Base-by-base conservation (phyloP, 768 basidiomycete genomes). In the Leccinum variicolor region DNA sequence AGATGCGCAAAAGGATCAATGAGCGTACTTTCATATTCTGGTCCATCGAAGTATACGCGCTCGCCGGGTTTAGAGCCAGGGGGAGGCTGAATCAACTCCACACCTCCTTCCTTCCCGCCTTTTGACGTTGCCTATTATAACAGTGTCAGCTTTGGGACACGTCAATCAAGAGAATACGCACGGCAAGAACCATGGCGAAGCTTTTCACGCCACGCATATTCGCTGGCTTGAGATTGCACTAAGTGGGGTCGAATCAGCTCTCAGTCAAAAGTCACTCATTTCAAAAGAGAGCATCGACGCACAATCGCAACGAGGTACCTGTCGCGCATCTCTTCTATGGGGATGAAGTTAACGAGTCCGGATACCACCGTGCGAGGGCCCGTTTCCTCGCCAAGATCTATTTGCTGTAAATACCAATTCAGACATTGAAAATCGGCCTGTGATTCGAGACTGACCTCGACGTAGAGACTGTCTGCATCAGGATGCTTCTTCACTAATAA, bases 171-270 rank as follows among this genome's bases (percentile, higher is more conserved):
- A 48, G 21, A 36, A 39, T 9, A 73, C 86, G 49, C 72, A 94
- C 94, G 68, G 89, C 90, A 60, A 99, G 86, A 36, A 99, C 90
- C 97, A 99, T 98, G 31, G 94, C 97, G 67, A 90, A 96, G 58
- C 94, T 96, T 78, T 98, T 98, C 64, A 99, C 87, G 2, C 97
- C 97, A 57, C 96, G 87, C 96, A 99, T 98, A 63, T 80, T 87
- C 7, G 90, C 96, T 5, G 96, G 96, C 74, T 99, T 98, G 59
- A 99, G 75, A 72, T 98, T 95, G 72, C 90, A 93, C 89, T 91
- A 54, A 11, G 17, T 13, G 26, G 58, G 25, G 28, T 50, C 21
- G 50, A 52, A 39, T 49, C 52, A 48, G 47, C 25, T 46, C n/a
- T 34, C 48, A 14, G 14, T 34, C 6, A 29, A 33, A 25, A 15